These are phyloP conservation scores for Daphne laureola DNA, from an alignment of 441 rosid species.

Conservation along the genomic window DNA sequence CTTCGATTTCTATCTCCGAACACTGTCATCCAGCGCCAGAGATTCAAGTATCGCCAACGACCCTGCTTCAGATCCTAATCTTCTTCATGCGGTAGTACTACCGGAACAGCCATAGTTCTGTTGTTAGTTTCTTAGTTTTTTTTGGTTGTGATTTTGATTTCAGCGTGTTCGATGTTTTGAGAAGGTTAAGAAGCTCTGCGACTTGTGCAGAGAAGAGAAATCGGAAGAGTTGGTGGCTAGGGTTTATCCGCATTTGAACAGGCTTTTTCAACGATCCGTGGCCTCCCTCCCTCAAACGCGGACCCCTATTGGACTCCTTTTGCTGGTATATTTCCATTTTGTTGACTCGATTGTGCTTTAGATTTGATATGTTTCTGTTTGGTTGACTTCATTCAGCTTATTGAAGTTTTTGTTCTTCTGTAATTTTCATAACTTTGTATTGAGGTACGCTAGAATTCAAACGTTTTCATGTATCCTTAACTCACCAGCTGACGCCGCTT, in stretches of 20 bases:
- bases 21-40: constrained; percentile 55
- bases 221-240: constrained; percentile 86
- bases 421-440: constrained; percentile 1
- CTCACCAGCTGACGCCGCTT: not conserved
- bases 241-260: constrained; percentile 71
- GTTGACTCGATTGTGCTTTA: not conserved
- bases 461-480: constrained; percentile 1
- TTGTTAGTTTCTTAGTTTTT: not conserved
- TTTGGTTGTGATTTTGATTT: constrained; percentile 3
- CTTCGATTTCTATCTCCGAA: constrained; percentile 78
- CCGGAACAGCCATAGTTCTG: constrained; percentile 3
- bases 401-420: constrained; percentile 1
- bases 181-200: constrained; percentile 67
- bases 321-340: constrained; percentile 36
- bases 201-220: constrained; percentile 49
- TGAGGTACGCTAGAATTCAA: not conserved
- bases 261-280: constrained; percentile 80
- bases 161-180: constrained; percentile 6
- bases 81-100: constrained; percentile 69
- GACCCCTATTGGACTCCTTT: constrained; percentile 68
- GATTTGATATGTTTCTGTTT: not conserved
- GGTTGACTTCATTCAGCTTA: not conserved
- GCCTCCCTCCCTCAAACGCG: constrained; percentile 63
- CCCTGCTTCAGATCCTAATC: constrained; percentile 81
- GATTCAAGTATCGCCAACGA: constrained; percentile 64